A percentile compares a stretch with the other conserved stretches of the same genome.
Conservation (phyloP, 495 filamentous ascomycete species). For the Stereocaulon alpinum region DNA sequence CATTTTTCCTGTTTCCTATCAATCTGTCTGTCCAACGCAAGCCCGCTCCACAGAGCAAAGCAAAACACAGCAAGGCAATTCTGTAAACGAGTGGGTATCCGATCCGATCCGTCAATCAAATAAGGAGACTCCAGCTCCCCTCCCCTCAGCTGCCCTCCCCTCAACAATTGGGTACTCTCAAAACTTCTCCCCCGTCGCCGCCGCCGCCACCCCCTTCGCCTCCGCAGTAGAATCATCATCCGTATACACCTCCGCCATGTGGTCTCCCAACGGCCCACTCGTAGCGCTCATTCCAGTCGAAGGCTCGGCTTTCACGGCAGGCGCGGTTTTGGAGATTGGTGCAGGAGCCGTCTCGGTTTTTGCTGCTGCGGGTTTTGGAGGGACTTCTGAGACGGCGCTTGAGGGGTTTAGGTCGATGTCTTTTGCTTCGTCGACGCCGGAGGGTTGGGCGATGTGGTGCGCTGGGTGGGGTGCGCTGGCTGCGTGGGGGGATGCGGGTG, state of each 20-base stretch:
- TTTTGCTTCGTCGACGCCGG: slow-evolving; percentile 7
- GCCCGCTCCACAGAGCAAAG: no score
- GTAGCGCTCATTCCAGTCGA: slow-evolving; percentile 21
- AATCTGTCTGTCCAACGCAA: no score
- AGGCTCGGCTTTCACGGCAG: not conserved
- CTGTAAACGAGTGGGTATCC: not conserved
- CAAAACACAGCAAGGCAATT: no score
- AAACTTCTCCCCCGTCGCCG: not conserved
- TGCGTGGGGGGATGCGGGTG: not conserved
- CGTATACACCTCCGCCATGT: slow-evolving; percentile 16
- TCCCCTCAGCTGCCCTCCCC: not conserved
- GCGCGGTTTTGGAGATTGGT: not conserved
- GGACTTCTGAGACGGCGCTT: not conserved
- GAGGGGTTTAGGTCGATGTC: slow-evolving; percentile 3
- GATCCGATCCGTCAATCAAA: not conserved
- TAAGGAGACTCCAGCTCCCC: not conserved
- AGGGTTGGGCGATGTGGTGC: slow-evolving; percentile 2
- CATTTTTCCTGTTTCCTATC: no score
- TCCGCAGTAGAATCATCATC: not conserved
- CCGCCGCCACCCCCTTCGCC: not conserved
- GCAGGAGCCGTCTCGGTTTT: not conserved
- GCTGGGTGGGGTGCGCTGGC: not conserved
- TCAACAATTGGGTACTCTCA: not conserved
- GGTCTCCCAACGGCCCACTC: slow-evolving; percentile 19
- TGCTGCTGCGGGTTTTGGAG: not conserved